Conservation (phyloP, 2,329 filamentous ascomycete species). For the Aspergillus transmontanensis region DNA sequence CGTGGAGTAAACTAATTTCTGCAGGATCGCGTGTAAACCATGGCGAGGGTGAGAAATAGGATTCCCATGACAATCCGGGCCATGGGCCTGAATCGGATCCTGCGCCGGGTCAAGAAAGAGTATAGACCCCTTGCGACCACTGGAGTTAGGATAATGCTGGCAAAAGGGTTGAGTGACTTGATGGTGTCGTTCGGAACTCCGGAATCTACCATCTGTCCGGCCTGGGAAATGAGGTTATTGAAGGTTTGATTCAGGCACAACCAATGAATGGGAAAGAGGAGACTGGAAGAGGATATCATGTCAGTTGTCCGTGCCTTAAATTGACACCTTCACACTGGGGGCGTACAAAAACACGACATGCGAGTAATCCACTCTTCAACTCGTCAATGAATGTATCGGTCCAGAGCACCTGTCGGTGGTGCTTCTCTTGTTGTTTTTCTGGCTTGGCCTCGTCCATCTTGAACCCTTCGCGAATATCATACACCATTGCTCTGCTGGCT, state of each 20-base stretch:
- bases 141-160: conserved; percentile 71
- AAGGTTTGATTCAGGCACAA: conserved; percentile 53
- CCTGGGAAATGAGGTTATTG: conserved; percentile 64
- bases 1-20: conserved; percentile 51
- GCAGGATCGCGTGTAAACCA: conserved; percentile 55
- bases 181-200: conserved; percentile 74
- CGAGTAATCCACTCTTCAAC: neutral
- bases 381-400: conserved; percentile 1
- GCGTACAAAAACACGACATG: conserved; percentile 2
- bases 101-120: conserved; percentile 61
- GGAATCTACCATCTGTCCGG: conserved; percentile 57
- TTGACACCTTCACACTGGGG: neutral
- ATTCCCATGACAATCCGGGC: conserved; percentile 71
- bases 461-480: neutral
- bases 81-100: conserved; percentile 68
- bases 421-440: neutral
- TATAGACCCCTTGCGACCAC: conserved; percentile 66
- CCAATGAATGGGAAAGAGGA: conserved; percentile 17
- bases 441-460: neutral
- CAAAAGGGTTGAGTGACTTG: conserved; percentile 69
- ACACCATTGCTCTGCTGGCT: neutral
- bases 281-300: neutral
- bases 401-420: neutral
- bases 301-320: neutral
- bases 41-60: conserved; percentile 59